Percentiles rank a stretch among this genome's conserved stretches.
These are phyloP conservation scores for Rhodotorula sp. DNA, from an alignment of 1,284 basidiomycete genomes.

Conservation along the genomic window DNA sequence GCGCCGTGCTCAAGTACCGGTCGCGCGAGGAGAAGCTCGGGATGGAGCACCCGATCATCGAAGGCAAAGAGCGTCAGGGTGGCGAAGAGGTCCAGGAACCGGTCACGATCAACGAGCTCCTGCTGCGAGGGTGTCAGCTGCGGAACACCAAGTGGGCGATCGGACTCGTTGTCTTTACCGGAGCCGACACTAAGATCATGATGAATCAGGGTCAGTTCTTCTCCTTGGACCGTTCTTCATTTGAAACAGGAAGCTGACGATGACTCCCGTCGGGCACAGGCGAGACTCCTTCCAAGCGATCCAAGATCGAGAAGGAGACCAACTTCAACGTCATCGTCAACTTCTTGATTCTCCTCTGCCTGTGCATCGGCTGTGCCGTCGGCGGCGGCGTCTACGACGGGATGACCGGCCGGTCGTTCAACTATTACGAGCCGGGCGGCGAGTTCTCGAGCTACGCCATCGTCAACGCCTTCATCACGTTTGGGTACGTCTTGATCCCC, in stretches of 20 bases:
- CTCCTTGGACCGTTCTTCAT: too few relatives aligned
- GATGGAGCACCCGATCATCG: slow-evolving; percentile 42
- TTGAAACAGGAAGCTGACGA: not conserved
- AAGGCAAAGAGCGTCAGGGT: slow-evolving; percentile 44
- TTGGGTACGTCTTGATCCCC: slow-evolving; percentile 63
- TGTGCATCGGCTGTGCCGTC: slow-evolving; percentile 70
- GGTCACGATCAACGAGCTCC: slow-evolving; percentile 84
- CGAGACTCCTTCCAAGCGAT: slow-evolving; percentile 69
- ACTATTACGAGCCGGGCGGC: slow-evolving; percentile 67
- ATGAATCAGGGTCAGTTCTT: slow-evolving; percentile 59
- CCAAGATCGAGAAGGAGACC: slow-evolving; percentile 97
- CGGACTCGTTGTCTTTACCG: slow-evolving; percentile 90
- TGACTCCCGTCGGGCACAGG: slow-evolving; percentile 13
- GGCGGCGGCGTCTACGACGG: slow-evolving; percentile 71
- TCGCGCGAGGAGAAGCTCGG: slow-evolving; percentile 39
- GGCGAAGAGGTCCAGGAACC: slow-evolving; percentile 49
- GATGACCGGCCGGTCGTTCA: slow-evolving; percentile 63
- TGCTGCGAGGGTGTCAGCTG: slow-evolving; percentile 87
- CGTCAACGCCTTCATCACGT: slow-evolving; percentile 82
- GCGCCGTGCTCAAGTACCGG: slow-evolving; percentile 67
- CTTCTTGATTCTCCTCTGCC: slow-evolving; percentile 72
- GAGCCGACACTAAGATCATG: slow-evolving; percentile 97
- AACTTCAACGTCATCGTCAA: slow-evolving; percentile 98
- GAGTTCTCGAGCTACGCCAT: slow-evolving; percentile 63
- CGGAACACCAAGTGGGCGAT: slow-evolving; percentile 94